Evolutionary conservation across 768 basidiomycete genomes (phyloP), one percentile per base, ranked within the genome.

Genomic region (Mycena haematopus): DNA sequence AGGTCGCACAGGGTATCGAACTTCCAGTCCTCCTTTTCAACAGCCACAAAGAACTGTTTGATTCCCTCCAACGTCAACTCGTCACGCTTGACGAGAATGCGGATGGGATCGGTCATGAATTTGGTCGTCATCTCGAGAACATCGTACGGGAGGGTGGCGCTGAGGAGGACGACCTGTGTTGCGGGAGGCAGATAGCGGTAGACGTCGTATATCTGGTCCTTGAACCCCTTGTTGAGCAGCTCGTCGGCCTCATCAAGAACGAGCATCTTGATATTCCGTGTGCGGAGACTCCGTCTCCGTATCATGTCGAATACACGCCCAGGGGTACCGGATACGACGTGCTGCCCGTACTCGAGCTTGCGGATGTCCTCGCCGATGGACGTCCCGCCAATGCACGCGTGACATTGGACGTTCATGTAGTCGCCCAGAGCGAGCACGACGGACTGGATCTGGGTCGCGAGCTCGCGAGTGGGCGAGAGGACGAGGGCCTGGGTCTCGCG

Each of bases 281-380:
- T 98, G 62, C 94, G 88, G 63, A 99, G 83, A 71, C 91, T 91
- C 70, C 95, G 85, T 71, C 96, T 86, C 63, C 95, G 87, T 81
- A 99, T 99, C 95, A 98, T 98, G 79, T 99, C 96, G 73, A 96
- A 98, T 31, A 99, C 96, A 76, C 96, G 92, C 19, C 96, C 96
- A 40, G 96, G 96, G 9, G 96, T 98, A 24, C 96, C 96, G 47
- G 94, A 96, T 35, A 99, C 93, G 64, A 99, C 92, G 77, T 99
- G 96, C 70, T 96, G 95, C 24, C 96, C 96, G 64, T 97, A 95
- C 75, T 97, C 95, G 51, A 99, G 85, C 79, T 98, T 97, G 63
- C 93, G 85, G 71, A 98, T 98, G 72, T 97, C 96, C 80, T 99
- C 96, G 19, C 95, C 94, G 68, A 99, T 95, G 40, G 93, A 94